A percentile compares a stretch with the other conserved stretches of the same genome.
phyloP scores from a whole-genome alignment of 108 stramenopile genomes.

The Cyclotella cryptica region DNA sequence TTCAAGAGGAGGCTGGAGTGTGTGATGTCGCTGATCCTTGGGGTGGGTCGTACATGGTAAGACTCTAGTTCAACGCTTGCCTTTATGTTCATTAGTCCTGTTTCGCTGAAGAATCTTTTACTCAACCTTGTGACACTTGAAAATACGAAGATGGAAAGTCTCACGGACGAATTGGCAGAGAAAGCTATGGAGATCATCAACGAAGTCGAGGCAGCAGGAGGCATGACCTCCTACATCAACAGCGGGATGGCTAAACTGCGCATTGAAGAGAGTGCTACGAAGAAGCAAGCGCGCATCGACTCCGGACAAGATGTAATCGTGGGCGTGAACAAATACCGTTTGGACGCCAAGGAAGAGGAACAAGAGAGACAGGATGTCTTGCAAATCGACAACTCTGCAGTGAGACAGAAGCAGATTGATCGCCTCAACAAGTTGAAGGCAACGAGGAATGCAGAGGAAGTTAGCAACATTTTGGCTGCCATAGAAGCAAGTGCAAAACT shows the following conservation, averaged over 20 bases:
- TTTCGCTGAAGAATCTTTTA: no score
- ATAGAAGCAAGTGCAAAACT: constrained; percentile 82
- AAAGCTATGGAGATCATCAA: constrained; percentile 91
- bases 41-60: constrained; percentile 87
- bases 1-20: constrained; percentile 96
- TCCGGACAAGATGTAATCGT: constrained; percentile 89
- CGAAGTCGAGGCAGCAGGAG: constrained; percentile 93
- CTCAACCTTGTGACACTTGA: no score
- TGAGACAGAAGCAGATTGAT: constrained; percentile 84
- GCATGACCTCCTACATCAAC: constrained; percentile 97
- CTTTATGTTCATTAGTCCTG: not conserved
- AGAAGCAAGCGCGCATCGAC: constrained; percentile 87
- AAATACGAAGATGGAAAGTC: constrained; percentile 87
- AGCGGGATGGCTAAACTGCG: constrained; percentile 95
- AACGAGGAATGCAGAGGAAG: constrained; percentile 72
- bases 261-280: constrained; percentile 97
- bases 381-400: constrained; percentile 90
- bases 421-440: constrained; percentile 77
- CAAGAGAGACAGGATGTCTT: constrained; percentile 81
- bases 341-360: constrained; percentile 77
- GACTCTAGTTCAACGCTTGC: not conserved
- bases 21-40: constrained; percentile 77
- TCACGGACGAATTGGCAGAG: constrained; percentile 92
- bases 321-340: constrained; percentile 97
- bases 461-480: constrained; percentile 64